Evolutionary conservation across 192 early-diverging fungal genomes (phyloP), one percentile per base, ranked within the genome.

Genomic region (Glomus cerebriforme): DNA sequence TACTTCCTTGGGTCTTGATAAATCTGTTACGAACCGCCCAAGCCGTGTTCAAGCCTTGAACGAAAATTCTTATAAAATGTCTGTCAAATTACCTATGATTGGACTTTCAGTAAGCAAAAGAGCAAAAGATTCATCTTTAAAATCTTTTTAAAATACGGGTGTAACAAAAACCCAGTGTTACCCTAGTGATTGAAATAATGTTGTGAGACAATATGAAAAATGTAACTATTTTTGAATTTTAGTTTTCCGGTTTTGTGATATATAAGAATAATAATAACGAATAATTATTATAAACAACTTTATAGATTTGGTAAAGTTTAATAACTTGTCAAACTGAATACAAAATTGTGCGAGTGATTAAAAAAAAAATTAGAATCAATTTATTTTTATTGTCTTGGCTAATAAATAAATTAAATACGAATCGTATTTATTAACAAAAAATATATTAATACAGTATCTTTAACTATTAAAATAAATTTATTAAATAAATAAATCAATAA

Each of bases 151-250:
- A 22, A 62, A 24, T 60, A 8, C 26, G 59, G 26, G 15, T 64
- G 26, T 31, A 31, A 31, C 63, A 64, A 15, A 17, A 54, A 54
- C 31, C 27, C 26, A n/a, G 60, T 63, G 60, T 15, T 31, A 31
- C 63, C 8, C 29, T 64, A 64, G 29, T 64, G 26, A 64, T 64
- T 31, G n/a, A 31, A 32, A 64, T 64, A 31, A 31, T 64, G 63
- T 22, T 7, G 63, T 64, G 63, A 64, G 63, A 64, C 63, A 64
- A 64, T 64, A 64, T 31, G 63, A 17, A 17, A 64, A 64, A 31
- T 27, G 37, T 39, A 39, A 39, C 37, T 39, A 39, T 39, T 54
- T 49, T 49, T 54, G 17, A 15, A 54, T 19, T 54, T 54, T 15
- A 54, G 13, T 19, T 19, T 54, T 49, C 49, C 15, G 49, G 49